Percentiles rank a stretch among this genome's conserved stretches.
These are phyloP conservation scores for Brettanomyces bruxellensis DNA, from an alignment of 805 yeast genomes.

Conservation along the genomic window DNA sequence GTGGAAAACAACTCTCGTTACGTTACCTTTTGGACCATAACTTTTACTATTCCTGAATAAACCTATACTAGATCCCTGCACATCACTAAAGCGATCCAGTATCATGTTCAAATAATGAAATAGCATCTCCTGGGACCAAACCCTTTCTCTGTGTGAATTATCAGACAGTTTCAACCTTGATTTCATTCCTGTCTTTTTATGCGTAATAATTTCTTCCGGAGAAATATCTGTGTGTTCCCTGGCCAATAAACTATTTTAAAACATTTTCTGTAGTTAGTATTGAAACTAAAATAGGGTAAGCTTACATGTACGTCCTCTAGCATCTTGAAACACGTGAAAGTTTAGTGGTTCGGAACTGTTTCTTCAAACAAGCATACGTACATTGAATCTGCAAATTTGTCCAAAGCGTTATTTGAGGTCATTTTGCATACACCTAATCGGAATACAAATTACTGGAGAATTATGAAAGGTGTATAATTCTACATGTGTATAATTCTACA, in stretches of 20 bases:
- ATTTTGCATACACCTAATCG: neutral
- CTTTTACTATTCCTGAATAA: slow-evolving; percentile 14
- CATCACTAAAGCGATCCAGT: slow-evolving; percentile 16
- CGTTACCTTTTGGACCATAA: slow-evolving; percentile 20
- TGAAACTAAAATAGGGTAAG: neutral
- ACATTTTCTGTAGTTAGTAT: neutral
- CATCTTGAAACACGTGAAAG: neutral
- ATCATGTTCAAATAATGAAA: slow-evolving; percentile 21
- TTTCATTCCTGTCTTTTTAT: slow-evolving; percentile 18
- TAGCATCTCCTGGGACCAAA: slow-evolving; percentile 22
- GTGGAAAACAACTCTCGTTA: slow-evolving; percentile 18
- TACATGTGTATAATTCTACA: too few species aligned
- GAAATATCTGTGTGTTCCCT: slow-evolving; percentile 16
- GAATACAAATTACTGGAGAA: too few species aligned
- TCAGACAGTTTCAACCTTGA: slow-evolving; percentile 19
- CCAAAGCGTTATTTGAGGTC: neutral
- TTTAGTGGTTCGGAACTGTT: neutral
- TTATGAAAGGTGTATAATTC: too few species aligned
- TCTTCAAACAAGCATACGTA: neutral
- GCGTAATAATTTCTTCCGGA: slow-evolving; percentile 18
- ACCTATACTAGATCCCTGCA: slow-evolving; percentile 8
- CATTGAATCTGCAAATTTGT: slow-evolving; percentile 1
- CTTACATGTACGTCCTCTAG: neutral
- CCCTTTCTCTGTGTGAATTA: slow-evolving; percentile 18
- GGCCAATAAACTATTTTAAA: slow-evolving; percentile 4